A percentile compares a stretch with the other conserved stretches of the same genome.
phyloP scores from a whole-genome alignment of 441 rosid species.

The Francoa sonchifolia region DNA sequence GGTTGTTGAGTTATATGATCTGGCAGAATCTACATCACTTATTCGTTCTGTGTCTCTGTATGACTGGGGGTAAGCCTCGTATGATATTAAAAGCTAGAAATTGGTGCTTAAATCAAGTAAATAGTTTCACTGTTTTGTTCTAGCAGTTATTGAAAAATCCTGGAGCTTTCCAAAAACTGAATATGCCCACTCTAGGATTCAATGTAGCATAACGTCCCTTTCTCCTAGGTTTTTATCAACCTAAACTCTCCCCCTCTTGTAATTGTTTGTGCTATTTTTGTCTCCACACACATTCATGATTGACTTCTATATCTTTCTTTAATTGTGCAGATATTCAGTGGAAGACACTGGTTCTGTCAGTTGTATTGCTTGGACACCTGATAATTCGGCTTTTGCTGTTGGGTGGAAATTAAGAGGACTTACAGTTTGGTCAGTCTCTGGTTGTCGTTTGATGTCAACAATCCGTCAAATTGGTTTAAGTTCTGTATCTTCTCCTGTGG shows the following conservation, averaged over 20 bases:
- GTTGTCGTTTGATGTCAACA: conserved; percentile 97
- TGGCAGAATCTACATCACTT: conserved; percentile 53
- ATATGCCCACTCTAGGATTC: not conserved
- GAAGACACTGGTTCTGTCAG: conserved; percentile 93
- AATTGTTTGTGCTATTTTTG: not conserved
- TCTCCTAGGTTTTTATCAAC: not conserved
- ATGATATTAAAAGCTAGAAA: conserved; percentile 9
- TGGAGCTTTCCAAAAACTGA: not conserved
- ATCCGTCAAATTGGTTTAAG: conserved; percentile 84
- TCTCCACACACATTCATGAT: no score
- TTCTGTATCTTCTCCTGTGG: conserved; percentile 71
- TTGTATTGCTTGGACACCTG: conserved; percentile 94
- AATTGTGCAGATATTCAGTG: conserved; percentile 65
- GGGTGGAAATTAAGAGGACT: conserved; percentile 98
- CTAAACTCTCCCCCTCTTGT: not conserved
- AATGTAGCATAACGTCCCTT: not conserved
- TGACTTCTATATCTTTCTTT: conserved; percentile 4
- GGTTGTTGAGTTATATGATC: conserved; percentile 73
- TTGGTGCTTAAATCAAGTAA: no score
- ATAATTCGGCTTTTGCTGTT: conserved; percentile 97
- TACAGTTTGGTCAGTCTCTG: conserved; percentile 96
- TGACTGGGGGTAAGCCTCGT: conserved; percentile 84
- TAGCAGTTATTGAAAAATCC: not conserved
- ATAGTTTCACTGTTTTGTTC: no score
- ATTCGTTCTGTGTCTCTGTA: conserved; percentile 74